Conservation (phyloP, 139 green algal genomes). For the Mychonastes homosphaera region DNA sequence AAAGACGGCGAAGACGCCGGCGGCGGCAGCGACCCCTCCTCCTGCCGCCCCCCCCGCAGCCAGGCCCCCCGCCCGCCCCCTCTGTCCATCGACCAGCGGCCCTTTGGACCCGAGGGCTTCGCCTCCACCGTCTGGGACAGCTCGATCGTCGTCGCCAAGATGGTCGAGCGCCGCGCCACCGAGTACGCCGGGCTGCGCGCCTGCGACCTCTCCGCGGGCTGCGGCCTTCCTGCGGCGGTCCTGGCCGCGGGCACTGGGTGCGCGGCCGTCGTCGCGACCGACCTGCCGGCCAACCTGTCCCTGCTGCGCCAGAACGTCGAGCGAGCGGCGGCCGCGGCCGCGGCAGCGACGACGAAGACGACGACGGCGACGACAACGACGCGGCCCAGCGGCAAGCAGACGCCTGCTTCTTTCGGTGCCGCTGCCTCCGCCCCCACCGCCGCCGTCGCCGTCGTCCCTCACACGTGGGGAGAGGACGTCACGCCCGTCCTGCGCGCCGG, state of each 20-base stretch:
- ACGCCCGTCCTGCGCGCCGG: too few relatives aligned
- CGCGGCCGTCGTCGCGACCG: slow-evolving; percentile 35
- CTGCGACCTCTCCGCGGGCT: slow-evolving; percentile 52
- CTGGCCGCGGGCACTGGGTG: slow-evolving; percentile 21
- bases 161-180: slow-evolving; percentile 13
- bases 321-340: neutral
- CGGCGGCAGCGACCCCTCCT: neutral
- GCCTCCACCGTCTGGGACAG: slow-evolving; percentile 63
- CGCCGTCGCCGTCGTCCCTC: slow-evolving; percentile 18
- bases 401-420: neutral
- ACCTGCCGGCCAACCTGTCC: slow-evolving; percentile 47
- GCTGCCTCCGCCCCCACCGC: neutral
- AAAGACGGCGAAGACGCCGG: neutral
- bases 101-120: slow-evolving; percentile 44
- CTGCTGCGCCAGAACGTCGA: slow-evolving; percentile 38
- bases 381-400: neutral
- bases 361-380: neutral
- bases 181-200: slow-evolving; percentile 22
- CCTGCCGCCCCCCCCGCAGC: neutral
- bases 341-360: neutral
- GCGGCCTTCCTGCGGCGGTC: slow-evolving; percentile 21
- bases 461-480: slow-evolving; percentile 28
- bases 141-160: slow-evolving; percentile 52
- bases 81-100: slow-evolving; percentile 43
- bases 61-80: neutral